These are phyloP conservation scores for Dryas octopetala DNA, from an alignment of 306 rosid species.

Conservation along the genomic window DNA sequence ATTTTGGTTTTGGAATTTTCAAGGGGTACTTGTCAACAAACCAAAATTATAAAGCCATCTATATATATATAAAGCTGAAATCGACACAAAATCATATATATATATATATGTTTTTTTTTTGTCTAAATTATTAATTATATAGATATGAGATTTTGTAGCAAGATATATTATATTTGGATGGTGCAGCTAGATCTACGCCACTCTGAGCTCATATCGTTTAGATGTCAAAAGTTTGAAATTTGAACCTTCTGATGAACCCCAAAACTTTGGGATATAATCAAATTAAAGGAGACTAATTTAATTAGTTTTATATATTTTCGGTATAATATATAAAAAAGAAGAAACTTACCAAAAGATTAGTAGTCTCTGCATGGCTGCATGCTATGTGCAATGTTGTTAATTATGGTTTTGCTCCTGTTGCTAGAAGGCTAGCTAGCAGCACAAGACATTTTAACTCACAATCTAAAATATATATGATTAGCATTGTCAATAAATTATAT, in stretches of 20 bases:
- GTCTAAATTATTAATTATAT: too few species aligned
- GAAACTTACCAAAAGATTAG: not conserved
- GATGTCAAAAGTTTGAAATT: not conserved
- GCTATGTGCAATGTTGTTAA: not conserved
- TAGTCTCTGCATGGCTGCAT: not conserved
- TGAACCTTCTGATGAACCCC: not conserved
- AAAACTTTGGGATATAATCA: not conserved
- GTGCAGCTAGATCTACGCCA: not conserved
- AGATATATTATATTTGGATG: not conserved
- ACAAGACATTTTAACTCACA: too few species aligned
- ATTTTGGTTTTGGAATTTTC: conserved; percentile 45
- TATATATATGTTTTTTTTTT: too few species aligned
- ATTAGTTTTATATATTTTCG: not conserved
- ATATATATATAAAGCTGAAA: not conserved
- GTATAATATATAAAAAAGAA: not conserved
- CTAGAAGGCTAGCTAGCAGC: too few species aligned
- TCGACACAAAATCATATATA: not conserved
- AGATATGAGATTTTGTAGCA: not conserved
- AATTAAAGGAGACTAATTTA: not conserved
- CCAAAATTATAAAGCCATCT: not conserved
- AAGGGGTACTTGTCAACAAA: not conserved
- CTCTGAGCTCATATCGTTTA: not conserved
- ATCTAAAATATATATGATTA: too few species aligned
- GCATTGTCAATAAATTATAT: too few species aligned
- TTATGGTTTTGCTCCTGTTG: too few species aligned